Evolutionary conservation across 2,329 filamentous ascomycete species (phyloP).

Genomic region (Penicillium griseofulvum): DNA sequence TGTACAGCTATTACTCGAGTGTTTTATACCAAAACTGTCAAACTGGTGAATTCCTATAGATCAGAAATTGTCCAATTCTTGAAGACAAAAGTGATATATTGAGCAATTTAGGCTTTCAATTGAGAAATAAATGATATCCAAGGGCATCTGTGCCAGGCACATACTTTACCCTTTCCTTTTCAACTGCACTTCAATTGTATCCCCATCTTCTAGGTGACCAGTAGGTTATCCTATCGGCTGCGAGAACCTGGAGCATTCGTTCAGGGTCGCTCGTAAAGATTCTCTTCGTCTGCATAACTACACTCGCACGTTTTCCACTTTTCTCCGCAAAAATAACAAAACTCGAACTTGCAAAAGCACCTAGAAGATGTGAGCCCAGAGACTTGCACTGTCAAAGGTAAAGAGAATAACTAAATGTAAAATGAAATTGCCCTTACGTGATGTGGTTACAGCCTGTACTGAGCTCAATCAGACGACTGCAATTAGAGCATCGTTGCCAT

Average conservation of each 20-base stretch:
- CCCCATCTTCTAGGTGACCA: neutral
- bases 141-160: neutral
- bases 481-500: constrained; percentile 3
- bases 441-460: constrained; percentile 2
- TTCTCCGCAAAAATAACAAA: constrained; percentile 1
- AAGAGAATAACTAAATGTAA: neutral
- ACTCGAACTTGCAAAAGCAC: neutral
- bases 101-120: neutral
- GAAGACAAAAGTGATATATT: neutral
- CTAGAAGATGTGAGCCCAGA: neutral
- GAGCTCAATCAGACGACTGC: constrained; percentile 4
- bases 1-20: neutral
- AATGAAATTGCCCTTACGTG: neutral
- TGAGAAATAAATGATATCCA: neutral
- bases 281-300: neutral
- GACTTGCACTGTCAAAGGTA: neutral
- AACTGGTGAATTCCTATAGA: neutral
- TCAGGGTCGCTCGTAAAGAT: neutral
- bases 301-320: neutral
- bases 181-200: neutral
- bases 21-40: too few relatives aligned
- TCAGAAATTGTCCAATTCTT: neutral
- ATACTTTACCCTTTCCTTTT: neutral
- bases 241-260: too few relatives aligned
- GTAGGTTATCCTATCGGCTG: neutral